Conservation (phyloP, 2,329 filamentous ascomycete species). For the Myriosclerotinia curreyana region DNA sequence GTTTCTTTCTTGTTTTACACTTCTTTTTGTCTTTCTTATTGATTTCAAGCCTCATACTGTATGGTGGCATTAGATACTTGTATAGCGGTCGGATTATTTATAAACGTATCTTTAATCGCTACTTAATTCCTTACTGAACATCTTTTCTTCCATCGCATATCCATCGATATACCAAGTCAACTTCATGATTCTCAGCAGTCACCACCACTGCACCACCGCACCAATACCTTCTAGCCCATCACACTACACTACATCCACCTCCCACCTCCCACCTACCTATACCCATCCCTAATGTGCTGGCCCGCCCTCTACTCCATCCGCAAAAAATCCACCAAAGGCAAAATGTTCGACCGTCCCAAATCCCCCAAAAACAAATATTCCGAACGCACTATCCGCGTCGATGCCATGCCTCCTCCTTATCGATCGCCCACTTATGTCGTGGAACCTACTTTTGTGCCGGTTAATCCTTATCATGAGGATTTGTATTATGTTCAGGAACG, state of each 20-base stretch:
- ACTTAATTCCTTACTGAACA: not conserved
- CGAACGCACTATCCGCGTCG: not conserved
- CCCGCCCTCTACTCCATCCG: constrained; percentile 3
- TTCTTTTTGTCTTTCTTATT: not conserved
- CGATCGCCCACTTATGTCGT: not conserved
- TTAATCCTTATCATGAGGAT: not conserved
- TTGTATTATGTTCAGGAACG: not conserved
- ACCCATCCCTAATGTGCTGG: constrained; percentile 8
- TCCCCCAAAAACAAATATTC: constrained; percentile 8
- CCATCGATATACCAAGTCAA: not conserved
- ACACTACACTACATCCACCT: not conserved
- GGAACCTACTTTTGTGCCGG: not conserved
- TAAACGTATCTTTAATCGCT: not conserved
- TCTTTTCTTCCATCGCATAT: constrained; percentile 2
- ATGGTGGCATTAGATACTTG: not conserved
- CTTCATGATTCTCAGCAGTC: not conserved
- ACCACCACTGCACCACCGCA: not conserved
- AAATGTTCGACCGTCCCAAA: not conserved
- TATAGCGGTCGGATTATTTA: not conserved
- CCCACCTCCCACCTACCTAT: not conserved
- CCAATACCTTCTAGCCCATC: not conserved
- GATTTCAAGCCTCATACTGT: not conserved
- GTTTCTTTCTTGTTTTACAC: constrained; percentile 10
- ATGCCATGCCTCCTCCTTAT: constrained; percentile 10
- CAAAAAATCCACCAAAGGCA: not conserved